Base-by-base conservation (phyloP, 345 rosid genomes). In the Draba incana region DNA sequence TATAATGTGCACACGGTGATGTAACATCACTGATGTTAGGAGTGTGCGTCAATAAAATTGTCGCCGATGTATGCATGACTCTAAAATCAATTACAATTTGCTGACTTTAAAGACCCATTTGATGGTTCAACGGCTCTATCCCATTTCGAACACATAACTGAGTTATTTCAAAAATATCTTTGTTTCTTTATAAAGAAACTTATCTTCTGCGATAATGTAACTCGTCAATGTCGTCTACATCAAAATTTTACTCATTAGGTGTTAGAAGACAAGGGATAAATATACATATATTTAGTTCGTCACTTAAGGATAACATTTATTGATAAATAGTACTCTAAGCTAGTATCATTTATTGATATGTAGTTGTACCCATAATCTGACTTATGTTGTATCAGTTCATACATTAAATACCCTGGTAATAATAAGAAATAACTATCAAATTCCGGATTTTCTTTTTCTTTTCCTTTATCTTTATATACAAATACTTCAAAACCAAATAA, bases 41-140 rank as follows among this genome's bases (percentile, higher is more conserved):
- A 60, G 23, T 31, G 57, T 71, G 57, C 62, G 69, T 45, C 64
- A 63, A 45, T 54, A 46, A 71, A 64, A 55, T 39, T 16, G 57
- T 63, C 33, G 37, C 33, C 27, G 16, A 64, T 39, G 70, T 55
- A 71, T 6, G 69, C 63, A 39, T 59, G 48, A 53, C 49, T 45
- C 39, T 33, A 10, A 48, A 62, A 55, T 57, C 59, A 64, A 64
- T 57, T 57, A 43, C 37, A 30, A 10, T n/a, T 64, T 10, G 49
- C 45, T 49, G 60, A 72, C 60, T 56, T 55, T 28, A 12, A 38
- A 47, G 37, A 30, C 50, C 59, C 70, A 72, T 51, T 56, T 38
- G 57, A 56, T 57, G 10, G 45, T 54, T 61, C 75, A 55, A 71
- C 75, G 75, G 63, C 56, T 53, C 63, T 62, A 63, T 70, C 75